These are phyloP conservation scores for Fusarium anguioides DNA, from an alignment of 2,329 filamentous ascomycete species.

Conservation along the genomic window DNA sequence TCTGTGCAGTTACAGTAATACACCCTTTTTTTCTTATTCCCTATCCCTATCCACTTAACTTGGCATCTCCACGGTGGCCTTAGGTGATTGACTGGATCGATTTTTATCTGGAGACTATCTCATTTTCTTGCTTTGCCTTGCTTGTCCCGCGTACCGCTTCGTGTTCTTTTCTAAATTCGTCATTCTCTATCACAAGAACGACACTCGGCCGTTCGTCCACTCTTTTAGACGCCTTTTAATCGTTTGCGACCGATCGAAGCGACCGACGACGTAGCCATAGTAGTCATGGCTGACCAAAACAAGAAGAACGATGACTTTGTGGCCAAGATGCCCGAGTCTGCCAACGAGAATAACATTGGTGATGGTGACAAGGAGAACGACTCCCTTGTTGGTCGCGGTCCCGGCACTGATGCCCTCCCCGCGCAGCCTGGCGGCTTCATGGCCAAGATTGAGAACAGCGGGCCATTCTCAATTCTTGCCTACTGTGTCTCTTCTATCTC, in stretches of 20 bases:
- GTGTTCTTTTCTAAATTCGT: conserved; percentile 10
- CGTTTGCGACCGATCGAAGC: conserved; percentile 13
- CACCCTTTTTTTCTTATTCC: conserved; percentile 11
- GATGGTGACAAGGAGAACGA: conserved; percentile 39
- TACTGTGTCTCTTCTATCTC: conserved; percentile 96
- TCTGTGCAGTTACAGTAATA: conserved; percentile 13
- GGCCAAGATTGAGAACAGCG: conserved; percentile 74
- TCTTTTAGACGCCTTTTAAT: conserved; percentile 26
- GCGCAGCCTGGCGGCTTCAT: conserved; percentile 25
- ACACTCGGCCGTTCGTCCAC: conserved; percentile 39
- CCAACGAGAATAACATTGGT: conserved; percentile 30
- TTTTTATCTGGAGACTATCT: conserved; percentile 21
- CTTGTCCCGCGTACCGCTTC: conserved; percentile 12
- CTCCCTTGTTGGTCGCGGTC: conserved; percentile 35
- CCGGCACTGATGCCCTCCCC: conserved; percentile 34
- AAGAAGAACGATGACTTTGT: conserved; percentile 43
- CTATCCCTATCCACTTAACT: conserved; percentile 24
- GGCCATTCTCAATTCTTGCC: conserved; percentile 81
- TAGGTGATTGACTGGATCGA: conserved; percentile 30
- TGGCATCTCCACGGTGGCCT: conserved; percentile 29
- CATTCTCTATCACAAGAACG: conserved; percentile 28
- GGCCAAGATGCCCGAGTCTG: conserved; percentile 29
- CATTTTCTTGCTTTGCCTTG: conserved; percentile 5
- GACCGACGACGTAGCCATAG: conserved; percentile 15
- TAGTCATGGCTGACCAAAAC: conserved; percentile 35